These are phyloP conservation scores for Tetracentron sinense DNA, from an alignment of 164 flowering plant species.

Conservation along the genomic window DNA sequence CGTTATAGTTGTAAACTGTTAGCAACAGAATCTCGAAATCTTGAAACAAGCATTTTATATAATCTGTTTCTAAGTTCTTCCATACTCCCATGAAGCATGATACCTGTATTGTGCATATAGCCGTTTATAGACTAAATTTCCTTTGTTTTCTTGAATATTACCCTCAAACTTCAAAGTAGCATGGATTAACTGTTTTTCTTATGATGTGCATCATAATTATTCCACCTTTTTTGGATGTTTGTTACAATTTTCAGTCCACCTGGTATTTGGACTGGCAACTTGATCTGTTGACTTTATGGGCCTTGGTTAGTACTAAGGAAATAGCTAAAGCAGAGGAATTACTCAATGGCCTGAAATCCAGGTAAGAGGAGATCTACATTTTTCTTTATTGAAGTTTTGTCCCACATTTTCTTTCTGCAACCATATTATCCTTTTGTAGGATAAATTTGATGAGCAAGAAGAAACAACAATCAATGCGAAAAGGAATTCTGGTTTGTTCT, in stretches of 20 bases:
- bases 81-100: neutral
- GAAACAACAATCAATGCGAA: constrained; percentile 65
- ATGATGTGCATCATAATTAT: too few species aligned
- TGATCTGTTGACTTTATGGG: too few species aligned
- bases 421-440: constrained; percentile 27
- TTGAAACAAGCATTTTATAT: too few species aligned
- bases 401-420: neutral
- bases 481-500: constrained; percentile 55
- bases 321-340: constrained; percentile 51
- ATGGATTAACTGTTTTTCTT: neutral
- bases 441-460: constrained; percentile 45
- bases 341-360: constrained; percentile 52
- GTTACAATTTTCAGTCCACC: constrained; percentile 31
- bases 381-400: neutral
- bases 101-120: neutral
- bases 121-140: too few species aligned
- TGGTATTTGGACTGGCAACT: too few species aligned
- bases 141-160: neutral
- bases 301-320: constrained; percentile 38
- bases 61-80: neutral
- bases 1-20: too few species aligned
- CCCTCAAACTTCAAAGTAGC: neutral
- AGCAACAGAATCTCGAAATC: neutral
- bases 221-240: too few species aligned
- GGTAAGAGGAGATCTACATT: constrained; percentile 31